Evolutionary conservation across 208 protist genomes (phyloP).

Genomic region (Balamuthia mandrillaris): DNA sequence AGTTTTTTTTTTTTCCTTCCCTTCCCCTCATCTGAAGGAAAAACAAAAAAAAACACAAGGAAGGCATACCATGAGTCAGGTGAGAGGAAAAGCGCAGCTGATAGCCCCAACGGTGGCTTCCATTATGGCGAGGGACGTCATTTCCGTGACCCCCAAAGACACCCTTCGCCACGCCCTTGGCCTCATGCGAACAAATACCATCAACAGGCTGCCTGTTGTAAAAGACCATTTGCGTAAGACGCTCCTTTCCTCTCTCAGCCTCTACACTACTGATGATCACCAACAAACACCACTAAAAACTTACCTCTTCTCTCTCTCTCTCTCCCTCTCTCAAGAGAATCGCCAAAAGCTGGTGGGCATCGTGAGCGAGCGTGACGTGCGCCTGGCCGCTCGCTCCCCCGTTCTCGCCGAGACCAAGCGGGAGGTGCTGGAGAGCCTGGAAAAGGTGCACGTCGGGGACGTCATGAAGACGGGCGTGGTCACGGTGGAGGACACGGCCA

Average conservation of each 20-base stretch:
- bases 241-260: too few relatives aligned
- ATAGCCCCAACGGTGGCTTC: too few relatives aligned
- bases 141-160: background rate
- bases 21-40: too few relatives aligned
- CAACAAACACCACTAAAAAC: too few relatives aligned
- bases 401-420: constrained; percentile 49
- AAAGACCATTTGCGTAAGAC: background rate
- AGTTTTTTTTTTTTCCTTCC: too few relatives aligned
- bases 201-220: constrained; percentile 34
- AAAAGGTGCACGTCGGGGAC: constrained; percentile 21
- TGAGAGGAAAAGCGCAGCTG: too few relatives aligned
- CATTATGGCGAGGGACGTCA: too few relatives aligned
- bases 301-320: too few relatives aligned
- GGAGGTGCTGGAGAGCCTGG: constrained; percentile 45
- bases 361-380: constrained; percentile 53
- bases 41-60: too few relatives aligned
- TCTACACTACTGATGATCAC: too few relatives aligned
- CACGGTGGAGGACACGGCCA: constrained; percentile 37
- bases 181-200: constrained; percentile 9
- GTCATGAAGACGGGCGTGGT: constrained; percentile 44
- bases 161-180: constrained; percentile 1
- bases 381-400: constrained; percentile 46
- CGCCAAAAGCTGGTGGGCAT: constrained; percentile 49
- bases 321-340: too few relatives aligned
- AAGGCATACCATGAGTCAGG: too few relatives aligned